A percentile compares a stretch with the other conserved stretches of the same genome.
phyloP scores from a whole-genome alignment of 192 early-diverging fungal species.

The Entomortierella lignicola region DNA sequence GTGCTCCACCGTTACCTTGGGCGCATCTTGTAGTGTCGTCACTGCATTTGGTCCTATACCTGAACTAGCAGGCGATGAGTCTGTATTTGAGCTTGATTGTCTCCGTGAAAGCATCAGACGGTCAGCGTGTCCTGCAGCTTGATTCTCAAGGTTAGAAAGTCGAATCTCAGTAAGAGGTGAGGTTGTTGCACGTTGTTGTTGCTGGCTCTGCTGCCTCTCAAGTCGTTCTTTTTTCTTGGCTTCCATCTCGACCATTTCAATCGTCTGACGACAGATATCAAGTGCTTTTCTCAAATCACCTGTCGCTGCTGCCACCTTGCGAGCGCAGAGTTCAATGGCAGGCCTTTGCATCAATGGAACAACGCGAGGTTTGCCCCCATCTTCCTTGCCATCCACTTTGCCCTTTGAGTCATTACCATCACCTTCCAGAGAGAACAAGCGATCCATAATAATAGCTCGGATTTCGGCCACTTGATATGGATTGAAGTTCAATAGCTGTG shows the following conservation, averaged over 20 bases:
- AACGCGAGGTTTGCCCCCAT: conserved; percentile 3
- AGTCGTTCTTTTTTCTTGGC: conserved; percentile 57
- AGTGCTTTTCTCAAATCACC: conserved; percentile 86
- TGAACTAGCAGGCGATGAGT: not conserved
- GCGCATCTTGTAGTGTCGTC: conserved; percentile 49
- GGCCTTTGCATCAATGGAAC: conserved; percentile 79
- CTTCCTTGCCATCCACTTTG: conserved; percentile 8
- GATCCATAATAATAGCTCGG: conserved; percentile 85
- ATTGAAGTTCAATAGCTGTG: conserved; percentile 85
- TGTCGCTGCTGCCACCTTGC: conserved; percentile 87
- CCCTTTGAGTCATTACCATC: not conserved
- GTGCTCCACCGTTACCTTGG: conserved; percentile 86
- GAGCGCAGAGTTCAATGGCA: conserved; percentile 92
- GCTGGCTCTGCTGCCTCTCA: conserved; percentile 38
- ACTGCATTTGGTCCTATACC: not conserved
- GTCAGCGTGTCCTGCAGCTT: conserved; percentile 15
- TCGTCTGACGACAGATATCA: conserved; percentile 87
- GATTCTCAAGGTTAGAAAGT: conserved; percentile 23
- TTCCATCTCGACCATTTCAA: conserved; percentile 86
- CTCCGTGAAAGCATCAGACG: not conserved
- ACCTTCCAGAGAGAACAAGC: conserved; percentile 70
- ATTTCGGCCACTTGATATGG: conserved; percentile 92
- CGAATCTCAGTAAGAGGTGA: conserved; percentile 27
- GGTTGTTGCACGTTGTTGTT: not conserved
- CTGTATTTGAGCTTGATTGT: not conserved